Base-by-base conservation (phyloP, 768 basidiomycete species). In the Tricholoma terreum region DNA sequence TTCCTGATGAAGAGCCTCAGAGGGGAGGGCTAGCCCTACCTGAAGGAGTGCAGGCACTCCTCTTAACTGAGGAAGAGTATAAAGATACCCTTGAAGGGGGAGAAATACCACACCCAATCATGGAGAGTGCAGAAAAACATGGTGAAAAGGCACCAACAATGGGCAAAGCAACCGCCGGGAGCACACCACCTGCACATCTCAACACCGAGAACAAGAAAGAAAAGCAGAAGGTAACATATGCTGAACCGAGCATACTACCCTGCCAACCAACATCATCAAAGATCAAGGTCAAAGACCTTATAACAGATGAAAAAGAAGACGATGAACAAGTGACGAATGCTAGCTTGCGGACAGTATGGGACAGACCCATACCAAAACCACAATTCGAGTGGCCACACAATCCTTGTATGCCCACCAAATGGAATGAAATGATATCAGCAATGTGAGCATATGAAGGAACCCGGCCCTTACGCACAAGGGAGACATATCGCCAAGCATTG, bases 351-450 rank as follows among this genome's bases (percentile, higher is more conserved):
- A 35, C 53, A 56, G 55, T 65, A 1, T 65, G 63, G 63, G 63
- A 65, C 43, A 34, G 58, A 46, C 65, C 62, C 0, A 50, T 55
- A 1, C 58, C 61, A 4, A 46, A 54, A 30, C 56, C 56, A 19
- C 35, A 55, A 14, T 38, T 58, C 5, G 50, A 60, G n/a, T 61
- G 61, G 60, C 27, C 31, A 12, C 56, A 56, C 21, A 60, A 68
- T 22, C 65, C 62, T 22, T 35, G 60, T 14, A 63, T 68, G 63
- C 63, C 65, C 9, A 0, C 4, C 1, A 63, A 68, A 57, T 64
- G 61, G 57, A 68, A 65, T 46, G 55, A 60, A 7, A 27, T 65
- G 15, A 56, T 58, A 21, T 38, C 52, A 1, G 36, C 45, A 1
- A 58, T 54, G 52, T 11, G 19, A 4, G 51, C 33, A 10, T 42